Evolutionary conservation across 2,329 filamentous ascomycete species (phyloP), one percentile per base, ranked within the genome.

Genomic region (Westerdykella sp.): DNA sequence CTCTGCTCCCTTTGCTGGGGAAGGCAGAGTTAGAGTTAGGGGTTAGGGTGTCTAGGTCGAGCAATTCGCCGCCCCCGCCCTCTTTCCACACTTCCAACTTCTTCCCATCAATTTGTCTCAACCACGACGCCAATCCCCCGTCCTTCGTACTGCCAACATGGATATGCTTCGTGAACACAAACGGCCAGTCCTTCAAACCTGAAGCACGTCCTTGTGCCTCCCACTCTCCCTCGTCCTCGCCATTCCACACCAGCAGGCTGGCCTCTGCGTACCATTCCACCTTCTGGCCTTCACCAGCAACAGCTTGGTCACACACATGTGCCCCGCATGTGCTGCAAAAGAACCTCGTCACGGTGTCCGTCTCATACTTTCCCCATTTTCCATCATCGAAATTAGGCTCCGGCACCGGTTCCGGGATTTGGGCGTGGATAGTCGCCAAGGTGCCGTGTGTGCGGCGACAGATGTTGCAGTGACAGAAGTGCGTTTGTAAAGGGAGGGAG

Each of bases 271-370:
- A 47, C 47, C 47, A 52, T 9, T 39, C 34, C 4, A 28, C 25
- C 25, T 9, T 10, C 25, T 6, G 3, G 18, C 11, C 18, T 4
- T 34, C 14, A 7, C 37, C 34, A 15, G 36, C 25, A 41, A 12
- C 32, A 35, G 45, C 47, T 7, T 41, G 41, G 25, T 59, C 53
- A 1, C 58, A 21, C 43, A 68, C 51, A 16, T 74, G 71, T 7
- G 70, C 68, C 25, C 75, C 75, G 48, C 76, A 79, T 18, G 60
- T 73, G 13, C 57, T 57, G 57, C 76, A 79, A 54, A 76, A 75
- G 51, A 71, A 76, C 14, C 70, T 66, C 31, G 56, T 69, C 23
- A 72, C 49, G 10, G 60, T 50, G 38, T 63, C 47, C 5, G 60
- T 68, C 4, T 77, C 62, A 6, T 57, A 52, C 12, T 60, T 48